Evolutionary conservation across 2,329 filamentous ascomycete genomes (phyloP), one percentile per base, ranked within the genome.

Genomic region (Talaromyces sp.): DNA sequence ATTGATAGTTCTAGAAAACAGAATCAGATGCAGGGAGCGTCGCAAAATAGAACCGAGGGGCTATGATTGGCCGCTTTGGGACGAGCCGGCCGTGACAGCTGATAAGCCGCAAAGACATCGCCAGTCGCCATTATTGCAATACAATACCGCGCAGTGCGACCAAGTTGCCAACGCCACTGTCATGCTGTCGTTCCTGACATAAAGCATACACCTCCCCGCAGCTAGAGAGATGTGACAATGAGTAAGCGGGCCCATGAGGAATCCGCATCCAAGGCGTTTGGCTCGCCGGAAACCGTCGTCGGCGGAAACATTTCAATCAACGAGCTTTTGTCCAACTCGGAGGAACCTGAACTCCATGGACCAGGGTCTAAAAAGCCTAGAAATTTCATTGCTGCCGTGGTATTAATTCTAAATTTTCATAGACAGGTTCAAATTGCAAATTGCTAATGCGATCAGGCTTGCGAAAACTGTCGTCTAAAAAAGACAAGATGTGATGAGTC

Each of bases 401-500:
- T 54, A 62, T 54, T n/a, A n/a, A n/a, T n/a, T n/a, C n/a, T n/a
- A n/a, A n/a, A n/a, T n/a, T n/a, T n/a, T n/a, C n/a, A n/a, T n/a
- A n/a, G n/a, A n/a, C n/a, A n/a, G n/a, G n/a, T n/a, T n/a, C n/a
- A n/a, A n/a, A 26, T 19, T n/a, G 5, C 11, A 31, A 17, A 48
- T 32, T 26, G 8, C 14, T 52, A 17, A 52, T 24, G 31, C 43
- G 51, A 24, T 8, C 63, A 79, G 80, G 81, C 81, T 2, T 84
- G 81, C 65, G 81, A 84, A 65, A 77, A 75, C 17, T 84, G 81
- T 65, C 75, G 81, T 27, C 70, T 79, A 54, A 81, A 81, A 65
- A 83, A 83, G 70, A 82, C 80, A 19, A 70, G 80, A 71, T 84
- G 81, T 67, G 81, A 84, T 62, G 81, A 83, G 68, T 81, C 81